Base-by-base conservation (phyloP, 371 early-diverging fungal species). In the Mucor ambiguus region DNA sequence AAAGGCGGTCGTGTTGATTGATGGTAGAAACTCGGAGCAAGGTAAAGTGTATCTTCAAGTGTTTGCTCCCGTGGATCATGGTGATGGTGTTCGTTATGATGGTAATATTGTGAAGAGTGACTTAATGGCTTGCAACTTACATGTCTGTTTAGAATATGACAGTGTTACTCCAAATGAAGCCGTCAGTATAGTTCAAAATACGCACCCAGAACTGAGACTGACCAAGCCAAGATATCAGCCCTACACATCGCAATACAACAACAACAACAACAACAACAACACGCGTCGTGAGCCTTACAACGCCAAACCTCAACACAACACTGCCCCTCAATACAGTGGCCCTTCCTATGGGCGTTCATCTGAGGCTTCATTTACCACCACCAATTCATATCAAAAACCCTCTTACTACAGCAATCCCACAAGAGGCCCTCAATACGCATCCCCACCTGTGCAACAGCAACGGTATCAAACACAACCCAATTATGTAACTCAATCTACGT, bases 121-220 rank as follows among this genome's bases (percentile, higher is more conserved):
- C 16, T 61, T 30, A 32, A 29, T 59, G 30, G 11, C 46, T 12
- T n/a, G 37, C 26, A 33, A 30, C 11, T 20, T 28, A 20, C 60
- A 11, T 26, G 32, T 46, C 38, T 35, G 18, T 46, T 16, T 65
- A 74, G 74, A 74, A 62, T 74, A 74, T 35, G 74, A 70, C 49
- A 64, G 70, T 57, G 67, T 74, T 3, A 64, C 70, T 6, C 60
- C 66, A n/a, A 58, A 60, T 16, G 70, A 73, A 60, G 73, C 73
- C n/a, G 64, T 69, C 10, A 57, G 52, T 44, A 63, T 73, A 14
- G 55, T 73, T 41, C 55, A 56, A 14, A 69, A 54, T 32, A 33
- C 61, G 6, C 28, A 66, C 12, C 64, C 64, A 16, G 22, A 28
- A 18, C 2, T 30, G 20, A 57, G 20, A 52, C 60, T 37, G 38